These are phyloP conservation scores for Coemansia biformis DNA, from an alignment of 192 early-diverging fungal genomes.

Conservation along the genomic window DNA sequence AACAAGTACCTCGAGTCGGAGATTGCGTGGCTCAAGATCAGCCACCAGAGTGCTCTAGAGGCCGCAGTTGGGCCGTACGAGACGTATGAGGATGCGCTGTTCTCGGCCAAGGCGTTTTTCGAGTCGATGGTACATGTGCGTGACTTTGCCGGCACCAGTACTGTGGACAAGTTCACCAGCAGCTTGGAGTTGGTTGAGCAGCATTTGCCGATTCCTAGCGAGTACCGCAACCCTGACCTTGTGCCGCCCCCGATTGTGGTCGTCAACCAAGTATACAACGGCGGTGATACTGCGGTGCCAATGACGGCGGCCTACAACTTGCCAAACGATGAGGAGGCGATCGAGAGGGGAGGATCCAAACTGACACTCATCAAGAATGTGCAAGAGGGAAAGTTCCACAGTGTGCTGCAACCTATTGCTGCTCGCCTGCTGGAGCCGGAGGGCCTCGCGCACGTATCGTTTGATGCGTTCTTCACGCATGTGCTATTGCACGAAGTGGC, in stretches of 20 bases:
- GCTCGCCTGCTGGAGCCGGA: slow-evolving; percentile 38
- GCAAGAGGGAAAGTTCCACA: slow-evolving; percentile 64
- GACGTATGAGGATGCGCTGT: slow-evolving; percentile 66
- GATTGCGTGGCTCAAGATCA: slow-evolving; percentile 63
- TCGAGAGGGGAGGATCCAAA: slow-evolving; percentile 62
- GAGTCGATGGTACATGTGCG: slow-evolving; percentile 65
- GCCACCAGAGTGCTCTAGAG: slow-evolving; percentile 58
- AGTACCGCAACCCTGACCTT: slow-evolving; percentile 59
- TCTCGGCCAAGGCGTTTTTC: slow-evolving; percentile 61
- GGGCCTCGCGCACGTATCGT: slow-evolving; percentile 55
- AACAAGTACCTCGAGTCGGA: slow-evolving; percentile 66
- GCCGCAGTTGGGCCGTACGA: slow-evolving; percentile 69
- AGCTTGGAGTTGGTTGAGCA: slow-evolving; percentile 62
- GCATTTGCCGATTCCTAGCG: slow-evolving; percentile 59
- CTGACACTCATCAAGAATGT: slow-evolving; percentile 74
- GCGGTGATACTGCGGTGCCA: slow-evolving; percentile 67
- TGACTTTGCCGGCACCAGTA: slow-evolving; percentile 54
- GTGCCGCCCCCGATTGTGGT: slow-evolving; percentile 65
- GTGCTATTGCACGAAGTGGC: slow-evolving; percentile 68
- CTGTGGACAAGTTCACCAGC: slow-evolving; percentile 61
- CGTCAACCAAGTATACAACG: slow-evolving; percentile 68
- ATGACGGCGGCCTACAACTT: slow-evolving; percentile 75
- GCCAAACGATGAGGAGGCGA: slow-evolving; percentile 71
- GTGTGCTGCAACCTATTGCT: slow-evolving; percentile 63
- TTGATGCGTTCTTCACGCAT: slow-evolving; percentile 67